Evolutionary conservation across 306 rosid genomes (phyloP).

Genomic region (Herpetospermum pedunculosum): DNA sequence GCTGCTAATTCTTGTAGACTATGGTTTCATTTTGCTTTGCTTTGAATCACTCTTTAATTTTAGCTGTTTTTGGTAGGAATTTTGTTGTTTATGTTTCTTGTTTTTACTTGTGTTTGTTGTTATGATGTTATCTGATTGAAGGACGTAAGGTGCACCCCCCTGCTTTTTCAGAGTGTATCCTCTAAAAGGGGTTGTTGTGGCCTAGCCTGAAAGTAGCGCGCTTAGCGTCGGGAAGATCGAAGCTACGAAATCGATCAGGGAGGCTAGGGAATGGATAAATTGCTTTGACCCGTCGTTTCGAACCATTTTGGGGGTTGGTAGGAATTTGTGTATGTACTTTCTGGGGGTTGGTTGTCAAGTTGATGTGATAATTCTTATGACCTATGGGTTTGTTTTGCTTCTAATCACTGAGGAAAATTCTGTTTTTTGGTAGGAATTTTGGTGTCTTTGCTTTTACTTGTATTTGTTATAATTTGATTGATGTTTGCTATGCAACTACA

Average conservation of each 20-base stretch:
- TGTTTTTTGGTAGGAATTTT: background rate
- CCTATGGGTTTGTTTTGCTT: background rate
- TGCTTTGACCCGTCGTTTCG: background rate
- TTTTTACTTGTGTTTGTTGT: background rate
- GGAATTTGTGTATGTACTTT: background rate
- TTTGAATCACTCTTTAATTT: background rate
- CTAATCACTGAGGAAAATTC: background rate
- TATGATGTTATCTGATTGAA: background rate
- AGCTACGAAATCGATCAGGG: background rate
- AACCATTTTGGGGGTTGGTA: constrained; percentile 2
- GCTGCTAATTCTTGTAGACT: background rate
- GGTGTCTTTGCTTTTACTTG: background rate
- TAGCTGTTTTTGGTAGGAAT: background rate
- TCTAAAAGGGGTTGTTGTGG: background rate
- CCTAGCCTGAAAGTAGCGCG: background rate
- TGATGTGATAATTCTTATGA: background rate
- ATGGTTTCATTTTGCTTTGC: background rate
- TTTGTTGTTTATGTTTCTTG: background rate
- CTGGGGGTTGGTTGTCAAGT: background rate
- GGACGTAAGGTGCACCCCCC: background rate
- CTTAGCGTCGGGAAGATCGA: background rate
- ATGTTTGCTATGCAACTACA: background rate
- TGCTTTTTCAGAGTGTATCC: background rate
- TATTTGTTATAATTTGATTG: background rate
- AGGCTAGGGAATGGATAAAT: constrained; percentile 1